Percentiles rank a stretch among this genome's conserved stretches.
These are phyloP conservation scores for Aspergillus awamori DNA, from an alignment of 2,329 filamentous ascomycete genomes.

Conservation along the genomic window DNA sequence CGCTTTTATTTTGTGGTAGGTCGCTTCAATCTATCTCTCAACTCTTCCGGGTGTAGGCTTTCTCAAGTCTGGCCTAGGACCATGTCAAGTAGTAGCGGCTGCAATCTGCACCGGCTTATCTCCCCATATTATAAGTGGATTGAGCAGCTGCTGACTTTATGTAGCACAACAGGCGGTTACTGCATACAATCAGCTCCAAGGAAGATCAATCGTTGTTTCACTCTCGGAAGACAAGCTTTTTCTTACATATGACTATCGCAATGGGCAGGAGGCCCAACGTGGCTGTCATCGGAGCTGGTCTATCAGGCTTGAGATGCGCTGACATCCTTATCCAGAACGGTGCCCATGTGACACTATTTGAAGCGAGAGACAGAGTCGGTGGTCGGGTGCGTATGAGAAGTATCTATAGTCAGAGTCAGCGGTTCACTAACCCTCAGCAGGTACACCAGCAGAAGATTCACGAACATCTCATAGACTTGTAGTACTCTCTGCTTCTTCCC, in stretches of 20 bases:
- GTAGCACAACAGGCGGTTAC: not conserved
- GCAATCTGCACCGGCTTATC: not conserved
- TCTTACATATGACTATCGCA: constrained; percentile 6
- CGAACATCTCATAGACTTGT: constrained; percentile 61
- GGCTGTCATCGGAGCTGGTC: constrained; percentile 63
- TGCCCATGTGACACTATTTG: constrained; percentile 61
- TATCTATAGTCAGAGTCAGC: not conserved
- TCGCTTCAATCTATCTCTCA: not conserved
- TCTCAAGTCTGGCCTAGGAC: not conserved
- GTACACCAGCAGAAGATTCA: constrained; percentile 53
- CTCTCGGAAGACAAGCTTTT: not conserved
- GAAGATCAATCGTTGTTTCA: not conserved
- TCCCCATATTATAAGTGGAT: not conserved
- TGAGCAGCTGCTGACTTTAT: not conserved
- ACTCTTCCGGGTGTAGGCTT: not conserved
- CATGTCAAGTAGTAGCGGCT: not conserved
- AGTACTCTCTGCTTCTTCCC: constrained; percentile 29
- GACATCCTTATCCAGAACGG: constrained; percentile 60
- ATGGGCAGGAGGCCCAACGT: constrained; percentile 52
- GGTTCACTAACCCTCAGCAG: constrained; percentile 34
- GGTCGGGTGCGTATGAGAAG: constrained; percentile 52
- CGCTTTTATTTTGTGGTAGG: not conserved
- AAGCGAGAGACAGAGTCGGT: constrained; percentile 61
- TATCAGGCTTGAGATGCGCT: constrained; percentile 62
- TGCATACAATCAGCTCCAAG: not conserved